phyloP scores from a whole-genome alignment of 495 filamentous ascomycete species.

The Aspergillus cristatus region DNA sequence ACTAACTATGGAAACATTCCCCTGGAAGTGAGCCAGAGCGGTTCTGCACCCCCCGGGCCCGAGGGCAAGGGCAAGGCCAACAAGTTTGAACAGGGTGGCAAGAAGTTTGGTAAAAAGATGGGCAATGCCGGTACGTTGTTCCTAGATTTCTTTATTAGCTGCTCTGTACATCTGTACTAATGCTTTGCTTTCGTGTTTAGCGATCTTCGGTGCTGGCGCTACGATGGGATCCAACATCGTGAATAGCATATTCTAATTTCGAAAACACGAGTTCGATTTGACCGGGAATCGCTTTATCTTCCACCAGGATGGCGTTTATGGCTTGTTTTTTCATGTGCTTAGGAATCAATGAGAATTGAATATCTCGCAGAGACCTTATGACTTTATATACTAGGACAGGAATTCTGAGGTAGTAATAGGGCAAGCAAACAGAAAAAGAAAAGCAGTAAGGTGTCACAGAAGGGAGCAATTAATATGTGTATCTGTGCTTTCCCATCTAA shows the following conservation, averaged over 20 bases:
- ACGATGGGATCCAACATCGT: slow-evolving; percentile 89
- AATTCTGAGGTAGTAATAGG: too few relatives aligned
- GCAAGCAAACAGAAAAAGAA: too few relatives aligned
- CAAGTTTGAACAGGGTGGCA: slow-evolving; percentile 45
- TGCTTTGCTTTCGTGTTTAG: slow-evolving; percentile 15
- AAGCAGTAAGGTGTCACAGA: too few relatives aligned
- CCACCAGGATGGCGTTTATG: slow-evolving; percentile 25
- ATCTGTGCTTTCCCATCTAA: too few relatives aligned
- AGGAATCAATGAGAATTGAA: too few relatives aligned
- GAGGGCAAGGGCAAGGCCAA: slow-evolving; percentile 23
- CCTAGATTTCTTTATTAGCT: slow-evolving; percentile 7
- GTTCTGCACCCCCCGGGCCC: slow-evolving; percentile 16
- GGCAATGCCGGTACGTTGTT: slow-evolving; percentile 43
- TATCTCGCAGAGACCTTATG: too few relatives aligned
- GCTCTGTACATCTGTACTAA: not conserved
- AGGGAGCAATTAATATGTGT: too few relatives aligned
- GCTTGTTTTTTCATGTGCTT: too few relatives aligned
- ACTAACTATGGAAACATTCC: slow-evolving; percentile 46
- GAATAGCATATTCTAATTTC: slow-evolving; percentile 73
- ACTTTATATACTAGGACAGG: too few relatives aligned
- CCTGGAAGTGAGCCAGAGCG: slow-evolving; percentile 40
- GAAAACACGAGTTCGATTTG: too few relatives aligned
- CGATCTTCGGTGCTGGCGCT: slow-evolving; percentile 76
- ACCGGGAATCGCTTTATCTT: too few relatives aligned
- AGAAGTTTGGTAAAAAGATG: slow-evolving; percentile 50